Evolutionary conservation across 2,329 filamentous ascomycete species (phyloP).

Genomic region (Camillea tinctor): DNA sequence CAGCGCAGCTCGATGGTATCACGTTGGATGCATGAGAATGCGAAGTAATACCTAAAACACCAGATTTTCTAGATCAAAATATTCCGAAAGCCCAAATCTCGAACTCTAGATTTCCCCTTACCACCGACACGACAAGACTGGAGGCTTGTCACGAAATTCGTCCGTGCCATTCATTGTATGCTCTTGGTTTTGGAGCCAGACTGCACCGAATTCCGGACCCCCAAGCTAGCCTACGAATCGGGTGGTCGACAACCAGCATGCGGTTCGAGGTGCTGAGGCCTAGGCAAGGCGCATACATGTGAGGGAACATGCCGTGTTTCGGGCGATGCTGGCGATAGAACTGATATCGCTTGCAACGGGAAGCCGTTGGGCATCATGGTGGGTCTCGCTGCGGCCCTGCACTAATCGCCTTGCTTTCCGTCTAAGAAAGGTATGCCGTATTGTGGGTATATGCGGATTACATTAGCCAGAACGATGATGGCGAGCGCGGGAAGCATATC

Average conservation of each 20-base stretch:
- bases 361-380: neutral
- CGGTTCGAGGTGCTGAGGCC: neutral
- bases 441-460: neutral
- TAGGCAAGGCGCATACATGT: neutral
- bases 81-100: neutral
- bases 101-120: neutral
- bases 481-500: neutral
- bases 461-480: neutral
- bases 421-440: neutral
- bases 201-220: neutral
- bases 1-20: neutral
- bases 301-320: neutral
- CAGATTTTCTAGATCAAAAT: neutral
- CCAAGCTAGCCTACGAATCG: neutral
- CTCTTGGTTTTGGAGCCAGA: neutral
- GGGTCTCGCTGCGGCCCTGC: neutral
- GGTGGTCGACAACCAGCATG: neutral
- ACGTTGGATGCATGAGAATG: neutral
- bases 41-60: neutral
- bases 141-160: neutral
- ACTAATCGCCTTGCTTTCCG: neutral
- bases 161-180: neutral
- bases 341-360: neutral
- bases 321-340: neutral
- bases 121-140: neutral